Evolutionary conservation across 2,329 filamentous ascomycete species (phyloP).

Genomic region (Pseudopithomyces maydicus): DNA sequence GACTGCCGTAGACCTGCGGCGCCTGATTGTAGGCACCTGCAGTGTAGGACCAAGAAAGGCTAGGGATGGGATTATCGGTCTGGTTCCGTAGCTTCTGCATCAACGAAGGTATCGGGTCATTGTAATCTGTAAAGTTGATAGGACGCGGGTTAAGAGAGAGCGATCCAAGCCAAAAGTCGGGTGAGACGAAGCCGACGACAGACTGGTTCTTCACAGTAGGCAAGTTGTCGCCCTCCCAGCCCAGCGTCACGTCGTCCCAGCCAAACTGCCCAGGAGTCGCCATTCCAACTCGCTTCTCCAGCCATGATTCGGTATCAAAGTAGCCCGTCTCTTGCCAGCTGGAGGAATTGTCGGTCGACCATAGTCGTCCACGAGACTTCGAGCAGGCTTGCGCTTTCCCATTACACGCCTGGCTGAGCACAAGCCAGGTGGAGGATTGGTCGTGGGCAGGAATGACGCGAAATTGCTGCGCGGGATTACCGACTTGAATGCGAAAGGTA

Average conservation of each 20-base stretch:
- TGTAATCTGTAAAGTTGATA: slow-evolving; percentile 47
- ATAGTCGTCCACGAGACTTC: slow-evolving; percentile 33
- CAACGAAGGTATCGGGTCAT: slow-evolving; percentile 7
- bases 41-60: slow-evolving; percentile 47
- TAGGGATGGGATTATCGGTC: slow-evolving; percentile 37
- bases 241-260: slow-evolving; percentile 39
- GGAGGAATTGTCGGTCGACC: slow-evolving; percentile 35
- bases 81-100: slow-evolving; percentile 34
- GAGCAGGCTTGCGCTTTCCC: slow-evolving; percentile 28
- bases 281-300: slow-evolving; percentile 35
- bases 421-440: slow-evolving; percentile 42
- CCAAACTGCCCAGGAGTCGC: slow-evolving; percentile 41
- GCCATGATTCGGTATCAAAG: slow-evolving; percentile 34
- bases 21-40: slow-evolving; percentile 43
- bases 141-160: slow-evolving; percentile 45
- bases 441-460: slow-evolving; percentile 37
- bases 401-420: slow-evolving; percentile 43
- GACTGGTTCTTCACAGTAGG: slow-evolving; percentile 39
- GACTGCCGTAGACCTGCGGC: slow-evolving; percentile 34
- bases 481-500: slow-evolving; percentile 37
- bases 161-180: slow-evolving; percentile 45
- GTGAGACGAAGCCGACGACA: slow-evolving; percentile 42
- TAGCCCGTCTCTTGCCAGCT: slow-evolving; percentile 41
- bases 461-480: slow-evolving; percentile 33
- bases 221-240: slow-evolving; percentile 28